Conservation (phyloP, 2,329 filamentous ascomycete genomes). For the Diplodia corticola region DNA sequence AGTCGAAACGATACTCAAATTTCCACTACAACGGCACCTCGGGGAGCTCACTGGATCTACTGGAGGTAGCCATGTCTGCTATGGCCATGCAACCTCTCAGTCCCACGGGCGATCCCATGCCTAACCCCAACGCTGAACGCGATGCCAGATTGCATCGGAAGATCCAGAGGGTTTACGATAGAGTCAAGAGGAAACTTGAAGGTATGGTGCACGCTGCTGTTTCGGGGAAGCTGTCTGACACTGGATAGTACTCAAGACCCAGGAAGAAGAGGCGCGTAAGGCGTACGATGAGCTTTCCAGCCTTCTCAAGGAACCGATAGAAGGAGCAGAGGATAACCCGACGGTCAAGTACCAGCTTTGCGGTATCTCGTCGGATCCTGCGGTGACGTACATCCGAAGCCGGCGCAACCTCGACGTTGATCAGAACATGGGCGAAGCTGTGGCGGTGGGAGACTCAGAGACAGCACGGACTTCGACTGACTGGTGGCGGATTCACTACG, state of each 20-base stretch:
- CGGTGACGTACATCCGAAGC: slow-evolving; percentile 11
- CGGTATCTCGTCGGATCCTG: slow-evolving; percentile 19
- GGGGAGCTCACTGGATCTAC: slow-evolving; percentile 41
- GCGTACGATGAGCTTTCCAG: slow-evolving; percentile 17
- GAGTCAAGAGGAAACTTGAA: slow-evolving; percentile 33
- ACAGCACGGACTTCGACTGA: not conserved
- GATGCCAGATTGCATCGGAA: slow-evolving; percentile 31
- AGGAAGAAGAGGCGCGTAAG: slow-evolving; percentile 4
- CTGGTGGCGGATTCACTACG: slow-evolving; percentile 23
- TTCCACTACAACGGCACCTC: slow-evolving; percentile 28
- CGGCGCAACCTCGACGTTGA: not conserved
- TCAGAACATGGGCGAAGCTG: not conserved
- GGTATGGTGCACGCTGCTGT: not conserved
- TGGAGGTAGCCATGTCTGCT: slow-evolving; percentile 41
- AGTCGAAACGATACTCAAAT: slow-evolving; percentile 24
- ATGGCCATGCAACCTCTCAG: slow-evolving; percentile 29
- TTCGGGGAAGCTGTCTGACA: not conserved
- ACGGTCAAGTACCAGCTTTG: slow-evolving; percentile 17
- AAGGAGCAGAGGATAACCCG: not conserved
- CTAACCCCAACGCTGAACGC: slow-evolving; percentile 19
- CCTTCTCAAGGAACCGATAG: slow-evolving; percentile 8
- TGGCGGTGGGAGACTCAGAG: not conserved
- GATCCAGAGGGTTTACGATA: slow-evolving; percentile 34
- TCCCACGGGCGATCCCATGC: slow-evolving; percentile 23
- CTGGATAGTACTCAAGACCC: not conserved